A percentile compares a stretch with the other conserved stretches of the same genome.
Evolutionary conservation across 1,284 basidiomycete genomes (phyloP).

Genomic region (Xanthoconium separans): DNA sequence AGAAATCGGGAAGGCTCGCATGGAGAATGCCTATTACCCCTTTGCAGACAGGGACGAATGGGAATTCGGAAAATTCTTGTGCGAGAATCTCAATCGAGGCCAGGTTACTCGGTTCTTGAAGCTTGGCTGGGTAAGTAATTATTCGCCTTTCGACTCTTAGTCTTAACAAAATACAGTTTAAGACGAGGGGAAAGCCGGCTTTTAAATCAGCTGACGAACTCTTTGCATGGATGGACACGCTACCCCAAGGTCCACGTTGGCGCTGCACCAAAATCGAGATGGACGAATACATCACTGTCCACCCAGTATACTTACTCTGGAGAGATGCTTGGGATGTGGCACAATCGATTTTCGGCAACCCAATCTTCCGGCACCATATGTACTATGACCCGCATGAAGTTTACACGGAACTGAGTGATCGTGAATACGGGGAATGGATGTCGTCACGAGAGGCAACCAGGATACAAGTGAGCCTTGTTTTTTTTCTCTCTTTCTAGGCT

Average conservation of each 20-base stretch:
- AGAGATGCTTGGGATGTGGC: neutral
- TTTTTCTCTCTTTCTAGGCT: neutral
- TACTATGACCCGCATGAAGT: neutral
- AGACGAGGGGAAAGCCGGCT: neutral
- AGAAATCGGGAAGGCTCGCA: neutral
- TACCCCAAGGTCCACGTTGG: conserved; percentile 2
- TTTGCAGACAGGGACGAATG: neutral
- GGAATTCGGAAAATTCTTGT: neutral
- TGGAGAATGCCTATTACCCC: neutral
- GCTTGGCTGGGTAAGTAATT: neutral
- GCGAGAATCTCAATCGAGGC: neutral
- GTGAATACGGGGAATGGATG: neutral
- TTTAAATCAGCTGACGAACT: neutral
- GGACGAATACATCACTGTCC: neutral
- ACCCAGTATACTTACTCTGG: neutral
- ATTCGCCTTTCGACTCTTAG: too few species aligned
- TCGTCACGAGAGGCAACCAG: neutral
- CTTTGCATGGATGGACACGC: neutral
- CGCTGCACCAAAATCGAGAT: neutral
- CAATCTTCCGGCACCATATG: neutral
- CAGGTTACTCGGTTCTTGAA: neutral
- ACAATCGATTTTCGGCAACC: neutral
- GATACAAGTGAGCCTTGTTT: neutral
- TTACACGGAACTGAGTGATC: neutral
- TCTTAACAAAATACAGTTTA: neutral